These are phyloP conservation scores for Aspergillus luchuensis DNA, from an alignment of 2,329 filamentous ascomycete species.

Conservation along the genomic window DNA sequence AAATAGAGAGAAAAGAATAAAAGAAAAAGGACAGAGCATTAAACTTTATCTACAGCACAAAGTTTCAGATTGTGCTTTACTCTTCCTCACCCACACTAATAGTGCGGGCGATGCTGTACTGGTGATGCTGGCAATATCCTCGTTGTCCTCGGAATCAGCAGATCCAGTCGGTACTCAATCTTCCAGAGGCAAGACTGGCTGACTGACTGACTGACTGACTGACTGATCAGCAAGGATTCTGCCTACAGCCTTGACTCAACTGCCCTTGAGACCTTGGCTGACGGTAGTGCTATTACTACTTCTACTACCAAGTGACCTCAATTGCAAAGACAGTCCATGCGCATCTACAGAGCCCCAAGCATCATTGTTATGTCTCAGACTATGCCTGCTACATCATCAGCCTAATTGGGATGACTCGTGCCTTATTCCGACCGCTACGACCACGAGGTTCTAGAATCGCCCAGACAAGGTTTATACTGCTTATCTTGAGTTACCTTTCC, in stretches of 20 bases:
- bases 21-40: neutral
- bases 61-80: neutral
- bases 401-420: neutral
- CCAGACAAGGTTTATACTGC: neutral
- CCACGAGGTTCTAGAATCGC: constrained; percentile 8
- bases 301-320: neutral
- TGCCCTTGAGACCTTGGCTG: neutral
- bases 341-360: neutral
- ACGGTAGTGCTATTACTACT: neutral
- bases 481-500: neutral
- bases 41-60: neutral
- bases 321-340: neutral
- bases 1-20: neutral
- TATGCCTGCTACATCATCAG: neutral
- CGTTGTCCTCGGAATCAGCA: neutral
- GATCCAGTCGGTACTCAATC: neutral
- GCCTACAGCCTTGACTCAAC: neutral
- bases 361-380: neutral
- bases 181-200: neutral
- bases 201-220: neutral
- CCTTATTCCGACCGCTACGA: constrained; percentile 7
- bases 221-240: neutral
- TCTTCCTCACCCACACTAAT: neutral
- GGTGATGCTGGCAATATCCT: neutral
- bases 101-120: neutral